Percentiles rank a stretch among this genome's conserved stretches.
These are phyloP conservation scores for Chaetomium sp. DNA, from an alignment of 2,329 filamentous ascomycete species.

Conservation along the genomic window DNA sequence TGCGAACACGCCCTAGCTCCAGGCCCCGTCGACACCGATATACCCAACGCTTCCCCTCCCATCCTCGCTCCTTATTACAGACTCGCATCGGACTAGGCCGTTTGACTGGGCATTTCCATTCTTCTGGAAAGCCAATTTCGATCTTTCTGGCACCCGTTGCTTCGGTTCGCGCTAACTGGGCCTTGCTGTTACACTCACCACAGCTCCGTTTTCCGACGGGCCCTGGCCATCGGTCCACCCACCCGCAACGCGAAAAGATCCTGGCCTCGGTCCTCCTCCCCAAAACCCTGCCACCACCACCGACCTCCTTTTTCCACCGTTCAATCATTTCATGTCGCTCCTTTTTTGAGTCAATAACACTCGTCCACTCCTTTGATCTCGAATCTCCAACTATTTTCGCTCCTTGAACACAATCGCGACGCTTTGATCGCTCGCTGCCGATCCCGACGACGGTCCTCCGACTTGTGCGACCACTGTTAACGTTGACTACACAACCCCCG, in stretches of 20 bases:
- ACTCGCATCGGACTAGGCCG: constrained; percentile 10
- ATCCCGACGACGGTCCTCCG: constrained; percentile 20
- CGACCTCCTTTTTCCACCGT: constrained; percentile 35
- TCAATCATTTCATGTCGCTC: constrained; percentile 39
- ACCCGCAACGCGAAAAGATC: constrained; percentile 29
- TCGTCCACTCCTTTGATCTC: constrained; percentile 35
- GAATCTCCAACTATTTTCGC: constrained; percentile 27
- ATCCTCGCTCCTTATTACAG: constrained; percentile 10
- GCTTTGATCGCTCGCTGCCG: constrained; percentile 25
- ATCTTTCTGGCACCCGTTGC: constrained; percentile 28
- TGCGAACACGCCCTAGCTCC: background rate
- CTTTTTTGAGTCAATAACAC: constrained; percentile 31
- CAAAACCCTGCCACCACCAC: constrained; percentile 28
- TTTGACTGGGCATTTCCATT: constrained; percentile 2
- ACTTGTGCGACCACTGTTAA: constrained; percentile 5
- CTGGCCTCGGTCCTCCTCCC: constrained; percentile 26
- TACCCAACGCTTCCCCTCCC: background rate
- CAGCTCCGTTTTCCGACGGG: constrained; percentile 24
- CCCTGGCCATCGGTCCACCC: constrained; percentile 27
- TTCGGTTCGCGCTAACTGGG: constrained; percentile 33
- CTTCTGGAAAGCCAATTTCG: constrained; percentile 18
- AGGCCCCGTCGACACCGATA: background rate
- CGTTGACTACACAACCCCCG: constrained; percentile 13
- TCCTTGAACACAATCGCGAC: constrained; percentile 26
- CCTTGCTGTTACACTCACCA: constrained; percentile 23